Percentiles rank a stretch among this genome's conserved stretches.
Evolutionary conservation across 345 rosid genomes (phyloP).

Genomic region (Brassica cretica): DNA sequence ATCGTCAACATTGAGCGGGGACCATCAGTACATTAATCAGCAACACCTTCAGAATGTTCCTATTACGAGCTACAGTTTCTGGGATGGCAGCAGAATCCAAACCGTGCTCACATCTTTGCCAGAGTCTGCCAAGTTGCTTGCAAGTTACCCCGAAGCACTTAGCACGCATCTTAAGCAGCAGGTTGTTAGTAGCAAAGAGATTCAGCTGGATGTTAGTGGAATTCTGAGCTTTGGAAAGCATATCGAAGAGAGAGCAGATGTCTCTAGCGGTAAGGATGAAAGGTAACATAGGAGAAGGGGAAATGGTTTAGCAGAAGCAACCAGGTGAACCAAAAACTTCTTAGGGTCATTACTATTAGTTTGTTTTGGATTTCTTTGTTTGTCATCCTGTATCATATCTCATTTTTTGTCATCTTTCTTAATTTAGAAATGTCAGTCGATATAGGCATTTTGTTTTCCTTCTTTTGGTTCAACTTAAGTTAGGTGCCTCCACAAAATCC

Average conservation of each 20-base stretch:
- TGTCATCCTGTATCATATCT: constrained; percentile 38
- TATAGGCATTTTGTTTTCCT: constrained; percentile 31
- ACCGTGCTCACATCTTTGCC: constrained; percentile 75
- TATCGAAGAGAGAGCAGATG: constrained; percentile 21
- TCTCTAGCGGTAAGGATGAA: constrained; percentile 25
- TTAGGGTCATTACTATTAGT: constrained; percentile 32
- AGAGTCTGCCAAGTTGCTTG: constrained; percentile 65
- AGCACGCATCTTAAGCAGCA: constrained; percentile 33
- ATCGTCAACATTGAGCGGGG: constrained; percentile 46
- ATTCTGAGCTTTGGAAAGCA: constrained; percentile 27
- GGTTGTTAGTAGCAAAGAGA: constrained; percentile 28
- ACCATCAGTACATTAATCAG: constrained; percentile 49
- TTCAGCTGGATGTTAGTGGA: constrained; percentile 32
- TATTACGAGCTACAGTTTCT: constrained; percentile 63
- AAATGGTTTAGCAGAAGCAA: constrained; percentile 38
- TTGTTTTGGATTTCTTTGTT: constrained; percentile 30
- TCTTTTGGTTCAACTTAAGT: constrained; percentile 26
- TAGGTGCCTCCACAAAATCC: constrained; percentile 30
- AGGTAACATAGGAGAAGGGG: constrained; percentile 36
- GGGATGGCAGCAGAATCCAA: constrained; percentile 85
- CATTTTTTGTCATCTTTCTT: constrained; percentile 1
- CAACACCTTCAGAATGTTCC: constrained; percentile 61
- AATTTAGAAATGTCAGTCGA: constrained; percentile 31
- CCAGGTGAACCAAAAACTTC: constrained; percentile 28
- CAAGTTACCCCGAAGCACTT: constrained; percentile 79